A percentile compares a stretch with the other conserved stretches of the same genome.
phyloP scores from a whole-genome alignment of 2,329 filamentous ascomycete species.

The Clonostachys chloroleuca region DNA sequence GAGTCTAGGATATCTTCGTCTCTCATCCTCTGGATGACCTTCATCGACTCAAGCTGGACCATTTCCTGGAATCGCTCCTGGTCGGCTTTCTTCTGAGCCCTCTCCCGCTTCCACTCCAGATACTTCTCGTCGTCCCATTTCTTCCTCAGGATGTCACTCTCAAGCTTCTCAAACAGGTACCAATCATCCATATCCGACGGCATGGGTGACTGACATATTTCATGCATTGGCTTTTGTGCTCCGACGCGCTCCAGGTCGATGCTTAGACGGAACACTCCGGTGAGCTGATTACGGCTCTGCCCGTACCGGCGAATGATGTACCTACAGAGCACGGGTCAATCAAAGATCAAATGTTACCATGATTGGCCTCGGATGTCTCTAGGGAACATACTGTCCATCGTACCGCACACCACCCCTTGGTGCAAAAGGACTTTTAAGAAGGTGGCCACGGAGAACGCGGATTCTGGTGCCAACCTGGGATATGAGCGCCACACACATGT shows the following conservation, averaged over 20 bases:
- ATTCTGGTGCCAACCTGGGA: slow-evolving; percentile 42
- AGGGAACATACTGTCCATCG: slow-evolving; percentile 46
- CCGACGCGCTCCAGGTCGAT: slow-evolving; percentile 39
- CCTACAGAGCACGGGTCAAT: slow-evolving; percentile 18
- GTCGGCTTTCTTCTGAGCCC: slow-evolving; percentile 18
- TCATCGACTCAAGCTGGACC: slow-evolving; percentile 11
- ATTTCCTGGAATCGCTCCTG: slow-evolving; percentile 17
- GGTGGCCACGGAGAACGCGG: slow-evolving; percentile 46
- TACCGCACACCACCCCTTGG: slow-evolving; percentile 50
- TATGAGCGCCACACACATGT: slow-evolving; percentile 45
- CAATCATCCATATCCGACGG: slow-evolving; percentile 55
- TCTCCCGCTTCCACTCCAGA: slow-evolving; percentile 31
- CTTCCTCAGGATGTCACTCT: slow-evolving; percentile 34
- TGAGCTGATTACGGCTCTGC: slow-evolving; percentile 29
- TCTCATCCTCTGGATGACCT: slow-evolving; percentile 9
- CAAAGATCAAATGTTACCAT: neutral
- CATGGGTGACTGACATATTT: slow-evolving; percentile 37
- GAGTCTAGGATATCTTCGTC: slow-evolving; percentile 3
- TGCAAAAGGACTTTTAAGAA: slow-evolving; percentile 44
- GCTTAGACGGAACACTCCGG: slow-evolving; percentile 34
- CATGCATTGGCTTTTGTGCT: slow-evolving; percentile 33
- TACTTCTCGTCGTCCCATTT: slow-evolving; percentile 31
- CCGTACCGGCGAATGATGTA: slow-evolving; percentile 45
- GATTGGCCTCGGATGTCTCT: no score
- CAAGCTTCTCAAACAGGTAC: slow-evolving; percentile 41